Base-by-base conservation (phyloP, 768 basidiomycete genomes). In the Termitomyces titanicus region DNA sequence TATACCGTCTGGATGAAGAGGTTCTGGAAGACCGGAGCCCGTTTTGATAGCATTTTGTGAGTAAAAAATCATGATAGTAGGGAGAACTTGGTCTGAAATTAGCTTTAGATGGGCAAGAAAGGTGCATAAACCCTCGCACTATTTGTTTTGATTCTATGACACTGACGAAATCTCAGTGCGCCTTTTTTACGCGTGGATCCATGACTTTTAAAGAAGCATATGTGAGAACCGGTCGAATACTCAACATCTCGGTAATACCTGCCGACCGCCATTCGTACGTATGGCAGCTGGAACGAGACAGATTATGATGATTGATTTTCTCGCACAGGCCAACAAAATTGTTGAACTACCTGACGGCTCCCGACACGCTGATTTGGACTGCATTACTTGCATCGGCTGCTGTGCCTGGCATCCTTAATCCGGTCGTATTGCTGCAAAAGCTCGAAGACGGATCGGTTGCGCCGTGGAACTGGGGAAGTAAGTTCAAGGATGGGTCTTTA, bases 171-270 rank as follows among this genome's bases (percentile, higher is more conserved):
- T 38, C 38, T 18, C 54, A 94, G 92, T 83, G 88, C 49, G 76
- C 84, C 12, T 99, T 92, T 74, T 98, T 96, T 68, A 96, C 94
- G 8, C 80, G 86, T 56, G 96, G 96, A 3, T 94, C 92, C 1
- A 83, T 92, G 82, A 98, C 96, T 2, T 99, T 99, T 73, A 84
- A 84, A 47, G 97, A 99, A 68, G 96, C 96, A 1, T 98, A 96
- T 64, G 72, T 92, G 64, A 79, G 88, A 61, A 99, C 97, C 0
- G 96, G 96, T 24, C 82, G 96, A 37, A 89, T 96, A 25, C 76
- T 99, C 31, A 98, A 98, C 66, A 86, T 98, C 27, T 94, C 92
- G 13, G 93, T 97, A 43, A 87, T 95, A 35, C 94, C 93, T 5
- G 89, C 88, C 34, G 92, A 94, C 68, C 81, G 86, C 17, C 91